phyloP scores from a whole-genome alignment of 345 rosid genomes.

The Lenwebbia sp. region DNA sequence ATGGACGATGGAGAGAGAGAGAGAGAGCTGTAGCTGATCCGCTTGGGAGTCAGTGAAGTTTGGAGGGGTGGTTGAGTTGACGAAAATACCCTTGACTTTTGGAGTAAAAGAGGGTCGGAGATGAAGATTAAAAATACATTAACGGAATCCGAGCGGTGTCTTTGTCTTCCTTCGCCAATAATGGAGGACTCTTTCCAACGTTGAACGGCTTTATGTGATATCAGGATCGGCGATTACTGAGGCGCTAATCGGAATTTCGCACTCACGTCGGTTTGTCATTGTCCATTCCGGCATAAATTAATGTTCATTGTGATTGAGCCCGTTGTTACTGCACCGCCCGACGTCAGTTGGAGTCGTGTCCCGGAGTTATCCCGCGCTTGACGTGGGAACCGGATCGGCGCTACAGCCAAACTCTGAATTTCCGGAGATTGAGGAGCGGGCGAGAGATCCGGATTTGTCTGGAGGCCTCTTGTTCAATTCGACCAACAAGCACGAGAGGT shows the following conservation, averaged over 20 bases:
- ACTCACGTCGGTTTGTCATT: background rate
- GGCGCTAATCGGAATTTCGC: background rate
- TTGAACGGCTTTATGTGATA: no score
- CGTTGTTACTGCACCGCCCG: accelerated
- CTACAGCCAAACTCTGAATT: background rate
- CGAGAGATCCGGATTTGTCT: background rate
- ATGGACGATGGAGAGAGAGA: no score
- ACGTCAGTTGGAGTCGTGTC: background rate
- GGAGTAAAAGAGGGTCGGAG: background rate
- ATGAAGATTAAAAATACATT: background rate
- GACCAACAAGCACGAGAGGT: no score
- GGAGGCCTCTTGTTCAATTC: background rate
- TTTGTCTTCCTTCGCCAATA: no score
- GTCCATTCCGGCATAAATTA: background rate
- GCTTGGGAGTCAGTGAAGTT: background rate
- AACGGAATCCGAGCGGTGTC: no score
- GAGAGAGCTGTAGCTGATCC: background rate
- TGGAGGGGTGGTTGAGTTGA: background rate
- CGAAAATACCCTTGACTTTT: background rate
- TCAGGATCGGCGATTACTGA: background rate
- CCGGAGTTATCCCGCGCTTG: background rate
- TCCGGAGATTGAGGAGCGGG: background rate
- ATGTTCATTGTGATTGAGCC: background rate
- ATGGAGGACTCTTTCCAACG: no score
- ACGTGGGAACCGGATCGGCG: background rate